These are phyloP conservation scores for Geranium brycei DNA, from an alignment of 345 rosid genomes.

Conservation along the genomic window DNA sequence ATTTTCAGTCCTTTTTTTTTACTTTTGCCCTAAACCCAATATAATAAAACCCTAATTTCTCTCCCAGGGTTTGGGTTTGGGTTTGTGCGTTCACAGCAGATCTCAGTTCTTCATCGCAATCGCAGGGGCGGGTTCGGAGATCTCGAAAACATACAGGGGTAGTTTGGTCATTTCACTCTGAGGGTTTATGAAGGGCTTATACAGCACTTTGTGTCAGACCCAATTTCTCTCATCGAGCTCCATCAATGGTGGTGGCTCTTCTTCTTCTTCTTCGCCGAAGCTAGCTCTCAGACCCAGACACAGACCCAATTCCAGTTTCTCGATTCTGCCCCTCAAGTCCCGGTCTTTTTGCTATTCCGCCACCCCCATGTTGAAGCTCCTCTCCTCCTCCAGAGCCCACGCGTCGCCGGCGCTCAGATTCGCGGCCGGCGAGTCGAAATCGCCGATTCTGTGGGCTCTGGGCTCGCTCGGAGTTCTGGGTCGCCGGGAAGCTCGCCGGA, in stretches of 20 bases:
- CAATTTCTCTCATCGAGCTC: neutral
- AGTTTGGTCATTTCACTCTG: neutral
- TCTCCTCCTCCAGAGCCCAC: slow-evolving; percentile 34
- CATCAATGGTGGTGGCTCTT: neutral
- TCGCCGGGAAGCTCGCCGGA: slow-evolving; percentile 19
- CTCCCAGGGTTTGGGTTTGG: neutral
- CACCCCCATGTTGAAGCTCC: slow-evolving; percentile 49
- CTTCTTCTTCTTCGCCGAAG: neutral
- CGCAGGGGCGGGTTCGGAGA: neutral
- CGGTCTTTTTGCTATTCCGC: slow-evolving; percentile 1
- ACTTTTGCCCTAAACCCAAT: too few relatives aligned
- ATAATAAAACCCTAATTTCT: neutral
- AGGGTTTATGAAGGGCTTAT: neutral
- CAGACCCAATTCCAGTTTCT: neutral
- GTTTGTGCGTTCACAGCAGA: too few relatives aligned
- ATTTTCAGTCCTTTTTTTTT: neutral
- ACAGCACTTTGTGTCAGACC: neutral
- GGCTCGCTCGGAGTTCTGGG: slow-evolving; percentile 32
- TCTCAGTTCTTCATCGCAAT: neutral
- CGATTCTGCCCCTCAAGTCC: neutral
- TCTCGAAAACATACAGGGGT: neutral
- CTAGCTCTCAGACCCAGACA: neutral
- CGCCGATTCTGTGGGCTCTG: slow-evolving; percentile 31
- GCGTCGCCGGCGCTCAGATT: slow-evolving; percentile 16
- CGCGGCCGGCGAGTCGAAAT: slow-evolving; percentile 15